phyloP scores from a whole-genome alignment of 495 filamentous ascomycete species.

The Eremomyces bilateralis region DNA sequence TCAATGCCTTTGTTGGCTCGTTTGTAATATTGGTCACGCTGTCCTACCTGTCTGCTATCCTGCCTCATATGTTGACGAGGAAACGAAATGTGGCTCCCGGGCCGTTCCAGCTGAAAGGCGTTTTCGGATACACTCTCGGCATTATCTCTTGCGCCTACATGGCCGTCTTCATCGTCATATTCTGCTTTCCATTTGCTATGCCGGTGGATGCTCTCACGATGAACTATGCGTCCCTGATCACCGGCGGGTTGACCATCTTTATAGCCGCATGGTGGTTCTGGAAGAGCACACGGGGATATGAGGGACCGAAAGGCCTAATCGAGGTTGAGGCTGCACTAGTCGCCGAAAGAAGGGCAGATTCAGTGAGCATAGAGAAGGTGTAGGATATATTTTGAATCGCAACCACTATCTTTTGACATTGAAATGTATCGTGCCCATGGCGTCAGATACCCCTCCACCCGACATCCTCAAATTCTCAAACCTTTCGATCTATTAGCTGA shows the following conservation, averaged over 20 bases:
- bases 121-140: constrained; percentile 38
- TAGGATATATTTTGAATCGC: no score
- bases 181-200: constrained; percentile 36
- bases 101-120: constrained; percentile 43
- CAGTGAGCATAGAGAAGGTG: no score
- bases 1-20: constrained; percentile 49
- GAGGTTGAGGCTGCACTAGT: constrained; percentile 1
- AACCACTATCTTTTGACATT: no score
- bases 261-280: constrained; percentile 10
- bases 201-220: constrained; percentile 12
- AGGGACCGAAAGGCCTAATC: constrained; percentile 9
- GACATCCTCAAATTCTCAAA: no score
- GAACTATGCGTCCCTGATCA: constrained; percentile 15
- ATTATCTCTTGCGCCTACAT: constrained; percentile 39
- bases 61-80: constrained; percentile 45
- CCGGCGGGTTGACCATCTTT: constrained; percentile 12
- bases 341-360: no score
- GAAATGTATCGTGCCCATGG: no score
- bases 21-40: constrained; percentile 54
- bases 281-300: constrained; percentile 12
- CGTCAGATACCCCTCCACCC: no score
- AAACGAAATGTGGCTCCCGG: constrained; percentile 42
- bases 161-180: constrained; percentile 44
- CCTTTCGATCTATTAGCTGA: no score
- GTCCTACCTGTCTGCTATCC: constrained; percentile 57